Evolutionary conservation across 1,284 basidiomycete genomes (phyloP), one percentile per base, ranked within the genome.

Genomic region (Ceratobasidium sp.): DNA sequence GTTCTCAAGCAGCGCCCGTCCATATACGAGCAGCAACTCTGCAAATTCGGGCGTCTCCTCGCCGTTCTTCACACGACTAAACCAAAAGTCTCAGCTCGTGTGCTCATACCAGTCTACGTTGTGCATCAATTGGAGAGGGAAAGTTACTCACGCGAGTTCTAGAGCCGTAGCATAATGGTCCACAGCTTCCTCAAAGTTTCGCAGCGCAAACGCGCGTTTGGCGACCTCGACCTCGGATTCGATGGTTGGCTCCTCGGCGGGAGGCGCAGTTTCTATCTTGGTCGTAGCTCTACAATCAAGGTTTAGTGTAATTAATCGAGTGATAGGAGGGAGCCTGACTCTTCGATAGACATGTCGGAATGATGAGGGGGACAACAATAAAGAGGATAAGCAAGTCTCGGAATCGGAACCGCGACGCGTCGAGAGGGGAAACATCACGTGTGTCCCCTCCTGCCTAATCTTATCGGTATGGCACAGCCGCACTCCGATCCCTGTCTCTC

Each of bases 1-100:
- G 77, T 96, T 93, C 83, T 96, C 94, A 74, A 95, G 85, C 50
- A 96, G 82, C 6, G 95, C 92, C 80, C 91, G 93, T 9, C 95
- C 95, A 78, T 97, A 97, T 16, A 87, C 84, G 75, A 95, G 91
- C 75, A 96, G 92, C 32, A 96, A 80, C 77, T 95, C 93, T 11
- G 94, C 95, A 74, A 87, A 89, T 79, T 92, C 88, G 0, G 90
- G 88, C 43, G 91, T 87, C 76, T 91, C 85, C 72, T 96, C 93
- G 54, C 88, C 91, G 72, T 89, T 83, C 75, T 90, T 84, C 79
- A 87, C 82, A 49, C 91, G 91, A 77, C 94, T 96, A 55, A 35
- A 54, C 35, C 54, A 46, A 52, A 30, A 54, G 58, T 11, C 44
- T 62, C 49, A 44, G 62, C 76, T 78, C 78, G 77, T 76, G 80